phyloP scores from a whole-genome alignment of 176 grass and related monocot species.

The Carex cristatella region DNA sequence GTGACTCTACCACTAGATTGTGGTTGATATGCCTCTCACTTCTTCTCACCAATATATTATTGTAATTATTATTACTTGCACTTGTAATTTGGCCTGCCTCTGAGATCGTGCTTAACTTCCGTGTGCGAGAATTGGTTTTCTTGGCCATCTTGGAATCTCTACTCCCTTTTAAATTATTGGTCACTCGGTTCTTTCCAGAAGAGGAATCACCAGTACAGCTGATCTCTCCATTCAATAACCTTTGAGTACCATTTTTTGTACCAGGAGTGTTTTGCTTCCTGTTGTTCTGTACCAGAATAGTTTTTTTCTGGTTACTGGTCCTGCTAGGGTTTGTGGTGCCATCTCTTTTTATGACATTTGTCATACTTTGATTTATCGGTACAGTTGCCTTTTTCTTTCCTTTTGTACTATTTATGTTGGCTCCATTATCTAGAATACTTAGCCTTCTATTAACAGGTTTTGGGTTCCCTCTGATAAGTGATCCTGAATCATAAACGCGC shows the following conservation, averaged over 20 bases:
- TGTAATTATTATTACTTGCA: background rate
- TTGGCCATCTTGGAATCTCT: constrained; percentile 31
- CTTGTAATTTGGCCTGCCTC: constrained; percentile 28
- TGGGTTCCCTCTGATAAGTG: constrained; percentile 27
- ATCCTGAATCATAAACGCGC: constrained; percentile 37
- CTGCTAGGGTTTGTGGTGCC: constrained; percentile 35
- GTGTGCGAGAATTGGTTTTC: constrained; percentile 36
- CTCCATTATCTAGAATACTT: constrained; percentile 33
- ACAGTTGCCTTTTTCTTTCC: constrained; percentile 37
- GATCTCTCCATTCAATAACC: constrained; percentile 34
- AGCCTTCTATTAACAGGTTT: constrained; percentile 22
- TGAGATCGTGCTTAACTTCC: constrained; percentile 37
- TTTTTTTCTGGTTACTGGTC: constrained; percentile 33
- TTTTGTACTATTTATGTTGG: constrained; percentile 38
- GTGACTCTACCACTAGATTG: constrained; percentile 76
- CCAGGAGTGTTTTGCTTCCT: constrained; percentile 46
- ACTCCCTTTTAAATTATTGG: constrained; percentile 40
- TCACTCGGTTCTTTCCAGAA: constrained; percentile 35
- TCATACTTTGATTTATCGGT: constrained; percentile 23
- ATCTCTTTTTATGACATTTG: constrained; percentile 42
- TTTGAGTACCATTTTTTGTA: constrained; percentile 43
- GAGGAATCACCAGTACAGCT: constrained; percentile 31
- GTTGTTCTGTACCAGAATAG: constrained; percentile 54
- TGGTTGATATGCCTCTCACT: constrained; percentile 55
- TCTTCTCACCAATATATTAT: constrained; percentile 31